Conservation (phyloP, 1,139 yeast genomes). For the Diutina scorzettiae region DNA sequence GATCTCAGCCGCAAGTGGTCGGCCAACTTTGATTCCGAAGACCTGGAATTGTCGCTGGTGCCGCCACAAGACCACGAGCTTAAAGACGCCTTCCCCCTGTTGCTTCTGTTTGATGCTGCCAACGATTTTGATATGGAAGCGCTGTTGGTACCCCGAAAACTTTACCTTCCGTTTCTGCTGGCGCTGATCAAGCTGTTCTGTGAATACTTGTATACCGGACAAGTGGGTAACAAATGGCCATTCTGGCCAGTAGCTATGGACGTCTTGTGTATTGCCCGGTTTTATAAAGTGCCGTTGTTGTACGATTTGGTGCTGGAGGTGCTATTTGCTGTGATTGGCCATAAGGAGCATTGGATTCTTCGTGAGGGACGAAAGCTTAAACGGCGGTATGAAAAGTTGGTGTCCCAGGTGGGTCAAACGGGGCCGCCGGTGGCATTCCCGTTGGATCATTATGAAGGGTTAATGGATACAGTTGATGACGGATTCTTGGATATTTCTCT, state of each 20-base stretch:
- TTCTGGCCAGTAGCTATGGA: conserved; percentile 58
- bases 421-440: conserved; percentile 15
- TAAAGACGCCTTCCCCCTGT: background rate
- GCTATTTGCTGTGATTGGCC: conserved; percentile 54
- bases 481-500: conserved; percentile 49
- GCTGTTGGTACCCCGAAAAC: conserved; percentile 48
- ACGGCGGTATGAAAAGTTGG: conserved; percentile 16
- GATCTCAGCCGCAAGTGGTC: background rate
- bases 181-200: conserved; percentile 51
- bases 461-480: conserved; percentile 43
- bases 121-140: conserved; percentile 36
- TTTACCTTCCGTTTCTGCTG: conserved; percentile 57
- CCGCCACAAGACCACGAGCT: background rate
- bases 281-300: conserved; percentile 53
- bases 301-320: conserved; percentile 60
- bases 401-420: conserved; percentile 10
- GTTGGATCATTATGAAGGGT: conserved; percentile 34
- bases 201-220: conserved; percentile 69
- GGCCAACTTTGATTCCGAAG: background rate
- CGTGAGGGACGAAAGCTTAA: conserved; percentile 27
- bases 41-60: background rate
- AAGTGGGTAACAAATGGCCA: conserved; percentile 62
- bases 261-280: conserved; percentile 46
- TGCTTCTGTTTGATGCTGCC: background rate
- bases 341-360: conserved; percentile 44